Conservation (phyloP, 2,329 filamentous ascomycete genomes). For the Aspergillus chevalieri region DNA sequence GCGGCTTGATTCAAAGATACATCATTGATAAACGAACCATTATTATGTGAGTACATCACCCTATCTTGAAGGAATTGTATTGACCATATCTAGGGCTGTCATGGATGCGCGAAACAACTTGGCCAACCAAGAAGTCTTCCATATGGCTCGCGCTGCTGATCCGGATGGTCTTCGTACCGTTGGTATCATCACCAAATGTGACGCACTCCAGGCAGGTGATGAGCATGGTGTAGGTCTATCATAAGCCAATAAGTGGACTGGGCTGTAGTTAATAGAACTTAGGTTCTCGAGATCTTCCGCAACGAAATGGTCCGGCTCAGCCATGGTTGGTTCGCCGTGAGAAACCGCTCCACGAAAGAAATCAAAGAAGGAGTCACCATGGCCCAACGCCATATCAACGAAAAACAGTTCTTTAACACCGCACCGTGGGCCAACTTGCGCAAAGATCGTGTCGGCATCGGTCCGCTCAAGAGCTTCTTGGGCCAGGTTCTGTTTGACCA, state of each 20-base stretch:
- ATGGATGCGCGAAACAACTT: slow-evolving; percentile 41
- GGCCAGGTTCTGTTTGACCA: slow-evolving; percentile 12
- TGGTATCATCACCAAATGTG: slow-evolving; percentile 35
- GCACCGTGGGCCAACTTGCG: slow-evolving; percentile 12
- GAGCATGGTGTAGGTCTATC: slow-evolving; percentile 10
- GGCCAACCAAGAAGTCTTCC: slow-evolving; percentile 54
- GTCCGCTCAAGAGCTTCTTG: slow-evolving; percentile 12
- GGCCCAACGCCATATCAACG: slow-evolving; percentile 11
- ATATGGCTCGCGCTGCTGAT: slow-evolving; percentile 36
- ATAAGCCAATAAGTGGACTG: not conserved
- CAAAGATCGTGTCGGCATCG: slow-evolving; percentile 13
- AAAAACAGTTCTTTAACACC: slow-evolving; percentile 10
- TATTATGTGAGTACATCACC: slow-evolving; percentile 41
- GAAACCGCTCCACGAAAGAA: slow-evolving; percentile 19
- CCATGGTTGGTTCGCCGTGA: slow-evolving; percentile 22
- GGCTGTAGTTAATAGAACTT: not conserved
- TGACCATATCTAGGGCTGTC: not conserved
- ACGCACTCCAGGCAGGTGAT: slow-evolving; percentile 23
- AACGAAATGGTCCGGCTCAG: slow-evolving; percentile 13
- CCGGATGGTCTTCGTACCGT: slow-evolving; percentile 26
- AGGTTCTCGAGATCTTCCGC: slow-evolving; percentile 13
- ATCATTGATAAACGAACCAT: slow-evolving; percentile 52
- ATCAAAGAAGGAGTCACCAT: slow-evolving; percentile 14
- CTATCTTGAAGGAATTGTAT: slow-evolving; percentile 2
- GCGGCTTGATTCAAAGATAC: slow-evolving; percentile 43